Conservation (phyloP, 2,329 filamentous ascomycete species). For the Zymoseptoria brevis region DNA sequence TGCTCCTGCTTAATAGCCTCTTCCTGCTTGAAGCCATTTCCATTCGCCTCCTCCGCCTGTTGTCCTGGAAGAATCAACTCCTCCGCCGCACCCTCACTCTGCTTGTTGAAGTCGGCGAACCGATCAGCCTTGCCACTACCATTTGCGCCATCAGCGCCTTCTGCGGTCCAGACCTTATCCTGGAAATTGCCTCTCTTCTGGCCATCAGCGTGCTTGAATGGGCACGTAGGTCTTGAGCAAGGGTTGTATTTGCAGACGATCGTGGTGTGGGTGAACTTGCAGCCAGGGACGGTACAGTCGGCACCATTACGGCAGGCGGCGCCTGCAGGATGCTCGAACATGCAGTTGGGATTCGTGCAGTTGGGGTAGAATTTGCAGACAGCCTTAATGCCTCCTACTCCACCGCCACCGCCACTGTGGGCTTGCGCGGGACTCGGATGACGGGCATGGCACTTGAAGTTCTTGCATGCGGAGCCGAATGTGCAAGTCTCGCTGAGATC, state of each 20-base stretch:
- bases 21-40: neutral
- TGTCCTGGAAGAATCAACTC: conserved; percentile 30
- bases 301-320: conserved; percentile 90
- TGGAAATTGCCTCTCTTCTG: conserved; percentile 74
- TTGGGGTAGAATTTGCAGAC: conserved; percentile 89
- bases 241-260: conserved; percentile 85
- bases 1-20: neutral
- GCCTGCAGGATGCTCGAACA: conserved; percentile 72
- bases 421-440: conserved; percentile 83
- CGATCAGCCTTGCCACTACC: conserved; percentile 27
- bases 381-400: conserved; percentile 61
- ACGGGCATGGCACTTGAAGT: conserved; percentile 82
- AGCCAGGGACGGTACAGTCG: conserved; percentile 71
- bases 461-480: conserved; percentile 89
- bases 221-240: conserved; percentile 80
- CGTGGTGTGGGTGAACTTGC: conserved; percentile 83
- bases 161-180: conserved; percentile 85
- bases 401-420: conserved; percentile 77
- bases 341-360: conserved; percentile 81
- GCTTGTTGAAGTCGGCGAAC: conserved; percentile 20
- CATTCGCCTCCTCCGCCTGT: conserved; percentile 5
- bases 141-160: conserved; percentile 28
- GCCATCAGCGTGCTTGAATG: conserved; percentile 84
- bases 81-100: conserved; percentile 21
- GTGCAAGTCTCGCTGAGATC: conserved; percentile 74